These are phyloP conservation scores for Zanthoxylum bungeanum DNA, from an alignment of 345 rosid species.

Conservation along the genomic window DNA sequence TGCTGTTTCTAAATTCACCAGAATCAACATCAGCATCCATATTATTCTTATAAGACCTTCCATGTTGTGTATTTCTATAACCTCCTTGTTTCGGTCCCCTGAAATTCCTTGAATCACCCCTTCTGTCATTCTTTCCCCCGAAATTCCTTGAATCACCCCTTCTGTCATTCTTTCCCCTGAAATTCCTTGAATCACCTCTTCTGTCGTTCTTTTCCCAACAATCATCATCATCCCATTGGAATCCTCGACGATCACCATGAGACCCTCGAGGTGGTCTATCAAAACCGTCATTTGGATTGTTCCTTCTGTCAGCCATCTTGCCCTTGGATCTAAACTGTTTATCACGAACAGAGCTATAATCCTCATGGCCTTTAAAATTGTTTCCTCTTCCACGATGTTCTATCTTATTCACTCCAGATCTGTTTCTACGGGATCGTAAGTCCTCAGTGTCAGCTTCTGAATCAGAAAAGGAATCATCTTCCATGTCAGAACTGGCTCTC, in stretches of 20 bases:
- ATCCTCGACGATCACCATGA: constrained; percentile 30
- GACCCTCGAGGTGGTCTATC: constrained; percentile 26
- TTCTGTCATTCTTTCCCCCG: constrained; percentile 16
- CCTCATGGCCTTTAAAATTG: constrained; percentile 23
- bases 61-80: constrained; percentile 11
- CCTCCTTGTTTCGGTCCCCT: constrained; percentile 21
- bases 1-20: constrained; percentile 45
- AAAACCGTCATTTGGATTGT: constrained; percentile 18
- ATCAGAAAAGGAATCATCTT: constrained; percentile 38
- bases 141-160: constrained; percentile 13
- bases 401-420: constrained; percentile 25
- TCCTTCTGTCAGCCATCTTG: constrained; percentile 35
- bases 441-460: constrained; percentile 41
- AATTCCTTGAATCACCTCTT: constrained; percentile 14
- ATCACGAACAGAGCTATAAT: constrained; percentile 22
- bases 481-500: constrained; percentile 27
- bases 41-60: constrained; percentile 18
- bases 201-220: constrained; percentile 14
- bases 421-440: constrained; percentile 22
- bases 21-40: constrained; percentile 13
- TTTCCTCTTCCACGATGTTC: constrained; percentile 29
- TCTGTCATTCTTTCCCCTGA: constrained; percentile 16
- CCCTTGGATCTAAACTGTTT: constrained; percentile 20
- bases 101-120: constrained; percentile 10
- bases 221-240: constrained; percentile 14